Evolutionary conservation across 2,329 filamentous ascomycete species (phyloP).

Genomic region (Pseudogymnoascus sp.): DNA sequence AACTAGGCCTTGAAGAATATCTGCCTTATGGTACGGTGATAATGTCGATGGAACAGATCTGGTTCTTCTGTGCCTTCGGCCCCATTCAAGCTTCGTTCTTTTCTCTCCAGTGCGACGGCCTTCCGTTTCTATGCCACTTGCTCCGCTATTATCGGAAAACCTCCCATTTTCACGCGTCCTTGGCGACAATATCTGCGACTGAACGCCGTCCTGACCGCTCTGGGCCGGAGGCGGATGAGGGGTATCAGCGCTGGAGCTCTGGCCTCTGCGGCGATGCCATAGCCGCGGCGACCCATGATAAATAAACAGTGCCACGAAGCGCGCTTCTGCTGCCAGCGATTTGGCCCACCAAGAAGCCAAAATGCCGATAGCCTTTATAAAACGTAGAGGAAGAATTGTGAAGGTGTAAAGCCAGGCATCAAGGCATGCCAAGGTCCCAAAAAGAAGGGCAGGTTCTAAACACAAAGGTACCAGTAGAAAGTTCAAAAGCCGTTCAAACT

Average conservation of each 20-base stretch:
- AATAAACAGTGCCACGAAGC: constrained; percentile 66
- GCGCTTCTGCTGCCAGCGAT: constrained; percentile 61
- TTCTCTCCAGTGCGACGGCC: constrained; percentile 18
- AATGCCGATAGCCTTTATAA: constrained; percentile 70
- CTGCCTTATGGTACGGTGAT: constrained; percentile 85
- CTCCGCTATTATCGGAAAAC: not conserved
- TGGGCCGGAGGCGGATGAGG: not conserved
- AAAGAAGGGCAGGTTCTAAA: constrained; percentile 76
- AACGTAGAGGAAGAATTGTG: constrained; percentile 85
- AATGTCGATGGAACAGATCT: constrained; percentile 81
- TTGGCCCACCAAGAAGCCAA: constrained; percentile 71
- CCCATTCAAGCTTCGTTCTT: constrained; percentile 22
- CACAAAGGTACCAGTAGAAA: constrained; percentile 75
- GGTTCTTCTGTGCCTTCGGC: constrained; percentile 56
- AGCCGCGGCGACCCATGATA: constrained; percentile 71
- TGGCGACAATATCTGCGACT: not conserved
- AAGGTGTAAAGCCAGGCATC: constrained; percentile 97
- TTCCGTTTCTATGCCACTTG: constrained; percentile 16
- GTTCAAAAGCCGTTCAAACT: constrained; percentile 85
- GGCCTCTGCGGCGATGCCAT: constrained; percentile 51
- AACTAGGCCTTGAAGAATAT: constrained; percentile 81
- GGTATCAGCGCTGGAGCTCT: constrained; percentile 32
- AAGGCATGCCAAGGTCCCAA: constrained; percentile 83
- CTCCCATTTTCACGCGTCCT: not conserved
- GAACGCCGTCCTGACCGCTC: not conserved